These are phyloP conservation scores for Botrytis fragariae DNA, from an alignment of 2,329 filamentous ascomycete genomes.

Conservation along the genomic window DNA sequence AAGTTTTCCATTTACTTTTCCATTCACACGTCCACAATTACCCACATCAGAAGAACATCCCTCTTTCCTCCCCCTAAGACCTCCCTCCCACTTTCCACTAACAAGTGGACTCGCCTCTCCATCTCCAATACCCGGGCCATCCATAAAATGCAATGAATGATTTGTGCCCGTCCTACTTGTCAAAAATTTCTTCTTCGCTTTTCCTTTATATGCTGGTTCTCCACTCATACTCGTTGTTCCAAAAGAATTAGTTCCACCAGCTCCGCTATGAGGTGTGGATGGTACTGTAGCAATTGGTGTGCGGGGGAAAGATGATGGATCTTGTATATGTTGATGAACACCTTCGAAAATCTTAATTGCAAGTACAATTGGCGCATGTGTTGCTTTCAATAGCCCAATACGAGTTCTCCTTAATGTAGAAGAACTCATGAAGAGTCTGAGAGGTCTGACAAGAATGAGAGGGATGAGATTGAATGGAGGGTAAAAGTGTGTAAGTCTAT, in stretches of 20 bases:
- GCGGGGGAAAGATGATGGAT: constrained; percentile 24
- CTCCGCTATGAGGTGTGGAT: constrained; percentile 16
- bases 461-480: constrained; percentile 73
- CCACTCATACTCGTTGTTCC: background rate
- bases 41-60: background rate
- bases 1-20: constrained; percentile 23
- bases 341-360: constrained; percentile 57
- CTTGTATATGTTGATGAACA: constrained; percentile 35
- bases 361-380: constrained; percentile 66
- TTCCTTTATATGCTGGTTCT: constrained; percentile 12
- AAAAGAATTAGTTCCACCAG: background rate
- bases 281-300: constrained; percentile 14
- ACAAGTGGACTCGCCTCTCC: constrained; percentile 20
- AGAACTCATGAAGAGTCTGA: constrained; percentile 65
- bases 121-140: constrained; percentile 19
- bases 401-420: constrained; percentile 61
- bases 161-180: constrained; percentile 26
- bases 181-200: constrained; percentile 22
- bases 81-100: background rate
- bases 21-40: constrained; percentile 20
- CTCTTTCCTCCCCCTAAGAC: background rate
- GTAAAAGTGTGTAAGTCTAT: constrained; percentile 67
- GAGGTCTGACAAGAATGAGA: constrained; percentile 67
- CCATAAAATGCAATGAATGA: constrained; percentile 25
- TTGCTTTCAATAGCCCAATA: constrained; percentile 61